phyloP scores from a whole-genome alignment of 2,329 filamentous ascomycete species.

The Fonsecaea erecta region DNA sequence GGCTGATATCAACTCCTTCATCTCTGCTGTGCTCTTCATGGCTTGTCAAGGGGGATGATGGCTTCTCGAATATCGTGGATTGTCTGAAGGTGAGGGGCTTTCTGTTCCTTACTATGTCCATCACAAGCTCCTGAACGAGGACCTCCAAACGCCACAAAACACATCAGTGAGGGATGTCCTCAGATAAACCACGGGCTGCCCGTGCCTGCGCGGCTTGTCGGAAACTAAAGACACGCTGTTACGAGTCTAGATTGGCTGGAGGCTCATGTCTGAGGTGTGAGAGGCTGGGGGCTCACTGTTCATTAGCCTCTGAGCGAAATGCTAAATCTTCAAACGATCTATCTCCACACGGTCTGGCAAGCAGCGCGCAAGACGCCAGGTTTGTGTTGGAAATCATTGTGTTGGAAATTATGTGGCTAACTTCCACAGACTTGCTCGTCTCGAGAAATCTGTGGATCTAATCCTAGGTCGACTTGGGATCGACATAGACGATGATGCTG shows the following conservation, averaged over 20 bases:
- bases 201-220: constrained; percentile 45
- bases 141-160: not conserved
- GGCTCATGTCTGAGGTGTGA: constrained; percentile 47
- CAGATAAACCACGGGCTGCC: constrained; percentile 2
- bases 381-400: not conserved
- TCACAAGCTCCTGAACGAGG: not conserved
- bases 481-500: not conserved
- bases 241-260: constrained; percentile 41
- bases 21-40: not conserved
- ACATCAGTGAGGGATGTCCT: not conserved
- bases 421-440: constrained; percentile 5
- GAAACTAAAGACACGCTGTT: constrained; percentile 51
- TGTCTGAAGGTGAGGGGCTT: not conserved
- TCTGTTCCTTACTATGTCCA: not conserved
- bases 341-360: not conserved
- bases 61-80: not conserved
- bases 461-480: constrained; percentile 10
- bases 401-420: constrained; percentile 1
- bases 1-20: not conserved
- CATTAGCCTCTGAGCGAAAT: constrained; percentile 23
- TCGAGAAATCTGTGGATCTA: constrained; percentile 8
- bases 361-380: constrained; percentile 8
- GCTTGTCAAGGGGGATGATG: not conserved
- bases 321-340: not conserved
- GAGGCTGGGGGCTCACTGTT: constrained; percentile 45